Evolutionary conservation across 192 early-diverging fungal species (phyloP).

Genomic region (Backusella morwellensis): DNA sequence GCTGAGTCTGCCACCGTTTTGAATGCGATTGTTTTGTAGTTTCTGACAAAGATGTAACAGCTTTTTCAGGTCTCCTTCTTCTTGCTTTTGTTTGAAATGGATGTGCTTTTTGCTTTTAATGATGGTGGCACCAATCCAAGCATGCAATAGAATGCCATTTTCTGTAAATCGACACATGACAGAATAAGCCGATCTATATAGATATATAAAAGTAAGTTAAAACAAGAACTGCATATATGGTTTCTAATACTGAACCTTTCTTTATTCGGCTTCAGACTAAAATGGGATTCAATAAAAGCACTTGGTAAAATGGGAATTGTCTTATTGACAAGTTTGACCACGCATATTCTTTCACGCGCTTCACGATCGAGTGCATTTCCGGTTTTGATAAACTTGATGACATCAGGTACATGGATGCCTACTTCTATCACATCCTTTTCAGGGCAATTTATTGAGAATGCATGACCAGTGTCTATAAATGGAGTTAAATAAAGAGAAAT

Average conservation of each 20-base stretch:
- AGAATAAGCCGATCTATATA: conserved; percentile 76
- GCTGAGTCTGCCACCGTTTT: neutral
- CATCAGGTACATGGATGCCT: conserved; percentile 87
- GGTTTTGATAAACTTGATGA: conserved; percentile 92
- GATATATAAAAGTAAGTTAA: neutral
- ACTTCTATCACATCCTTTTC: conserved; percentile 69
- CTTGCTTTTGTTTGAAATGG: neutral
- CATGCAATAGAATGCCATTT: conserved; percentile 75
- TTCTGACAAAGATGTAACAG: neutral
- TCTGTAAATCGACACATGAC: conserved; percentile 91
- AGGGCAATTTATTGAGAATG: conserved; percentile 57
- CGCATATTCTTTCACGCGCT: conserved; percentile 82
- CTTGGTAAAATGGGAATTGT: conserved; percentile 93
- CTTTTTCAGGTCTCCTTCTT: neutral
- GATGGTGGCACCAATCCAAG: conserved; percentile 79
- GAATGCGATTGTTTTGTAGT: neutral
- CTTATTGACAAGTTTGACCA: conserved; percentile 92
- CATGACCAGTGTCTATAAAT: conserved; percentile 62
- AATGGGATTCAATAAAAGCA: conserved; percentile 88
- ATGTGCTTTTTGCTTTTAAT: conserved; percentile 56
- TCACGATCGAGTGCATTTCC: conserved; percentile 89
- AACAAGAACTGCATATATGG: neutral
- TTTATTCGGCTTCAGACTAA: conserved; percentile 85
- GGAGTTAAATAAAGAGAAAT: neutral
- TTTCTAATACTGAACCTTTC: conserved; percentile 40